These are phyloP conservation scores for Scenedesmus sp. DNA, from an alignment of 163 green algal species.

Conservation along the genomic window DNA sequence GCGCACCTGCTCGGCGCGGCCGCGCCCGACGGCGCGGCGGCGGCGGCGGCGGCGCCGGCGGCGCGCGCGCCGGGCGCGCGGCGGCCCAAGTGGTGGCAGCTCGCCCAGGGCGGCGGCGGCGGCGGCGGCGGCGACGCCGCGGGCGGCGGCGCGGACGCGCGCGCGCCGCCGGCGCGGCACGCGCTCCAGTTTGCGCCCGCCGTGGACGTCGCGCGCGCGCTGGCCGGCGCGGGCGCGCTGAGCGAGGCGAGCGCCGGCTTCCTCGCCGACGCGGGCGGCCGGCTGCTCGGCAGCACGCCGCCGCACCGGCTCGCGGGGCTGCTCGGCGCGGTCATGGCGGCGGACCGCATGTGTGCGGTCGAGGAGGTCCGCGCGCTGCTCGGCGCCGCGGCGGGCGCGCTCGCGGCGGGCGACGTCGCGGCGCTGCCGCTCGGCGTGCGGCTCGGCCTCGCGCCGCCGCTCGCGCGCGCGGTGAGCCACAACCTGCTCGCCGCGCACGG, in stretches of 20 bases:
- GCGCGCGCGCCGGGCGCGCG: too few relatives aligned
- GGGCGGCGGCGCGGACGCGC: not conserved
- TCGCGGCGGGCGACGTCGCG: not conserved
- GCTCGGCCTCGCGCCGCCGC: not conserved
- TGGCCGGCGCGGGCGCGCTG: not conserved
- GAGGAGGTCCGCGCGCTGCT: conserved; percentile 3
- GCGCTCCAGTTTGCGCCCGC: not conserved
- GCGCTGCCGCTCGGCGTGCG: not conserved
- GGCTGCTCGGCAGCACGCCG: not conserved
- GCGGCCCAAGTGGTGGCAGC: not conserved
- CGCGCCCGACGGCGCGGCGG: not conserved
- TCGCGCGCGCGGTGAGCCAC: conserved; percentile 1
- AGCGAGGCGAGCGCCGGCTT: not conserved
- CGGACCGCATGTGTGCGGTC: not conserved
- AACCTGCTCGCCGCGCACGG: conserved; percentile 7
- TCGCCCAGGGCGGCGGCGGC: not conserved
- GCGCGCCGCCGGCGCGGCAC: not conserved
- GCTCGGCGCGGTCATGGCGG: conserved; percentile 6
- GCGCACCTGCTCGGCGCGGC: conserved; percentile 7
- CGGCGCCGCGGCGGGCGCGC: not conserved
- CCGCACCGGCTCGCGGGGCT: conserved; percentile 1
- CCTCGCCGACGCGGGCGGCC: conserved; percentile 1
- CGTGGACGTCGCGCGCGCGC: not conserved
- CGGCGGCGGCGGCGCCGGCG: not conserved
- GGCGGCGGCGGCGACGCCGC: not conserved